Conservation (phyloP, 2,329 filamentous ascomycete species). For the Chaetomiaceae sp. region DNA sequence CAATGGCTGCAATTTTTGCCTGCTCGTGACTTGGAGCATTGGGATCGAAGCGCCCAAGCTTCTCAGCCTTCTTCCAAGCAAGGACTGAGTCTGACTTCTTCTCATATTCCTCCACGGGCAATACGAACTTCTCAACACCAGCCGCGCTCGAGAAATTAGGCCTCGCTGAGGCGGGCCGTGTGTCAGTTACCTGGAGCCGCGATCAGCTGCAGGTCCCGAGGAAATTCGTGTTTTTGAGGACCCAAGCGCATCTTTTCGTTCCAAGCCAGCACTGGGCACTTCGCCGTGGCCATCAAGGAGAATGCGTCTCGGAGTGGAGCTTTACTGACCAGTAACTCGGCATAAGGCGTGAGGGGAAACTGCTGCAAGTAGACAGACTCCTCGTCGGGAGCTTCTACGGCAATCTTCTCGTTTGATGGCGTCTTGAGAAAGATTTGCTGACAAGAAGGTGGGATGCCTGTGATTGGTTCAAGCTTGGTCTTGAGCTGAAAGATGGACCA, state of each 20-base stretch:
- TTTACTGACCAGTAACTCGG: slow-evolving; percentile 71
- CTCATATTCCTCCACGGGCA: slow-evolving; percentile 84
- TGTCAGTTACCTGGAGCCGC: slow-evolving; percentile 65
- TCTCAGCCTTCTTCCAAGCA: slow-evolving; percentile 92
- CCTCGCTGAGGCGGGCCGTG: slow-evolving; percentile 68
- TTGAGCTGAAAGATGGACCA: slow-evolving; percentile 87
- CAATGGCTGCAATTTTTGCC: slow-evolving; percentile 63
- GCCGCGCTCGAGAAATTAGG: slow-evolving; percentile 79
- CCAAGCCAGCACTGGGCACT: no score
- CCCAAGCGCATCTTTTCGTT: not conserved
- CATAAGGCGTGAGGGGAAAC: slow-evolving; percentile 68
- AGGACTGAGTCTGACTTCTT: slow-evolving; percentile 82
- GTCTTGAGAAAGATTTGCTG: slow-evolving; percentile 73
- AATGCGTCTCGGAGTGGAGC: no score
- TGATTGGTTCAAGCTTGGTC: slow-evolving; percentile 84
- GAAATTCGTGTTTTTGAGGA: no score
- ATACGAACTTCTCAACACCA: slow-evolving; percentile 80
- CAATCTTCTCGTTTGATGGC: slow-evolving; percentile 54
- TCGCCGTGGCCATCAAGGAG: no score
- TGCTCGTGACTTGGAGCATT: slow-evolving; percentile 69
- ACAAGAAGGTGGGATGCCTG: slow-evolving; percentile 76
- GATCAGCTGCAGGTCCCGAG: not conserved
- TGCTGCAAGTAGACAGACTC: slow-evolving; percentile 60
- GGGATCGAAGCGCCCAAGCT: slow-evolving; percentile 94
- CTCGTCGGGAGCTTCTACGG: slow-evolving; percentile 68